Evolutionary conservation across 176 grass and related monocot species (phyloP).

Genomic region (Carex cristatella): DNA sequence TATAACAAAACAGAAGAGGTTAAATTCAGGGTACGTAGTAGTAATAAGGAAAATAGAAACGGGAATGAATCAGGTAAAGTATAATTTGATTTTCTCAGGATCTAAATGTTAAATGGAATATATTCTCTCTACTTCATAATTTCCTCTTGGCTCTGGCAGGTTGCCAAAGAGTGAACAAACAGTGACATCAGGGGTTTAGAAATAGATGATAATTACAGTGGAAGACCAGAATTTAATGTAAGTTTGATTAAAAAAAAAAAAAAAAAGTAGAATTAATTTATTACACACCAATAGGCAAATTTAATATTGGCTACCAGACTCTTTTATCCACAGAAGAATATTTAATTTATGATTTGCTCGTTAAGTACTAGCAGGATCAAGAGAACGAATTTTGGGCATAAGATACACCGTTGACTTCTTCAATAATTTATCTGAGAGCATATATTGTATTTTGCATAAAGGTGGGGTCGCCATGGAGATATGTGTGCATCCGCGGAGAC

Average conservation of each 20-base stretch:
- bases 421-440: slow-evolving; percentile 93
- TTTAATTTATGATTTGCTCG: background rate
- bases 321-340: background rate
- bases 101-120: too few relatives aligned
- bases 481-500: slow-evolving; percentile 88
- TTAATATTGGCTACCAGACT: background rate
- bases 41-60: background rate
- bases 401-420: slow-evolving; percentile 83
- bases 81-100: too few relatives aligned
- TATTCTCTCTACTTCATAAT: too few relatives aligned
- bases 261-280: background rate
- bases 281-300: background rate
- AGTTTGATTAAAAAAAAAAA: slow-evolving; percentile 7
- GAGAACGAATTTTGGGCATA: slow-evolving; percentile 81
- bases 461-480: slow-evolving; percentile 78
- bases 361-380: slow-evolving; percentile 47
- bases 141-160: too few relatives aligned
- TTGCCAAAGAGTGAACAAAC: slow-evolving; percentile 34
- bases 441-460: slow-evolving; percentile 64
- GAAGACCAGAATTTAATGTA: slow-evolving; percentile 72
- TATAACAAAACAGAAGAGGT: background rate
- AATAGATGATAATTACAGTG: slow-evolving; percentile 68
- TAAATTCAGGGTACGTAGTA: background rate
- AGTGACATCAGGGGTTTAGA: slow-evolving; percentile 27
- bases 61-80: background rate